Evolutionary conservation across 345 rosid species (phyloP), one percentile per base, ranked within the genome.

Genomic region (Pugionium cornutum): DNA sequence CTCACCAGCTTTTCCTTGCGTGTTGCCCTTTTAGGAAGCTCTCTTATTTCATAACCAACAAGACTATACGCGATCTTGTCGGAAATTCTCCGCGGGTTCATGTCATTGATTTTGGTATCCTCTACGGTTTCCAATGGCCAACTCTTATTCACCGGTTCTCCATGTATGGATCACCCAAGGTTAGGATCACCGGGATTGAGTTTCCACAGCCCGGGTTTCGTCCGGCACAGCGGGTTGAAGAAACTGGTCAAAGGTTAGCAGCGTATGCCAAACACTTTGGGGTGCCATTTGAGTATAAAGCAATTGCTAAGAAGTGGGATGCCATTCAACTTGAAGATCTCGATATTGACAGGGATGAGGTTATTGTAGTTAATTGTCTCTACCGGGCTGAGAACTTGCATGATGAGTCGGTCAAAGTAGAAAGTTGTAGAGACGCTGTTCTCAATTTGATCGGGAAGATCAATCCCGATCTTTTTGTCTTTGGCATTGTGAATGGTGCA

Each of bases 51-150:
- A 74, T 80, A 0, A 73, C 84, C 1, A 86, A 83, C 72, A 84
- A 65, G 77, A 85, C 80, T 1, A 85, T 95, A 60, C 53, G 51
- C 41, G 70, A 46, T 34, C 71, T 68, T 55, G 82, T 92, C 50
- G 77, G 72, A 18, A 78, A 75, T 2, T 80, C 91, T 26, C 76
- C 2, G 50, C 79, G 84, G 53, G 75, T 95, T 66, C 99, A 95
- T 72, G 64, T 95, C 25, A 83, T 95, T 58, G 97, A 95, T 80
- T 95, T 95, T 41, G 99, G 99, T 61, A 82, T 95, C 44, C 80
- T 84, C 1, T 90, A 94, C 66, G 99, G 97, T 65, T 94, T 88
- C 68, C 97, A 91, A 5, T 95, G 97, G 97, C 99, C 99, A 5
- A 80, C 88, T 31, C 75, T 95, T 61, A 83, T 95, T 29, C 86